Base-by-base conservation (phyloP, 2,329 filamentous ascomycete species). In the Hymenoscyphus scutula region DNA sequence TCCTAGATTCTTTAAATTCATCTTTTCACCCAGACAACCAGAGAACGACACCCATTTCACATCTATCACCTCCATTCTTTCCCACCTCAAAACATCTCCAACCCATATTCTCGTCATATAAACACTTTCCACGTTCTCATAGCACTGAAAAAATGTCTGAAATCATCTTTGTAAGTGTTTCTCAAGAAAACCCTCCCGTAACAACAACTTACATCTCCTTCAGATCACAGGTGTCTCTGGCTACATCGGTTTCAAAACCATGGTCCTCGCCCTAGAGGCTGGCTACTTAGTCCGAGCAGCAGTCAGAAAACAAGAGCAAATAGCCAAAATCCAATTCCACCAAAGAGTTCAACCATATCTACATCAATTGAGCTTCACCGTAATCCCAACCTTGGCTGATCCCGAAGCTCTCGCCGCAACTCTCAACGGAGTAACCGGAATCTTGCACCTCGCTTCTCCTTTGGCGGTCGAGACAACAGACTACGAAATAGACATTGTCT, bases 311-410 rank as follows among this genome's bases (percentile, higher is more conserved):
- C 55, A 61, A 19, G 63, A 65, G 54, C 63, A 67, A 58, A 53
- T 59, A 3, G 59, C 38, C 58, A 62, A 59, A 30, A 58, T 65
- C 34, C 19, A 65, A 48, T 61, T 55, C 19, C 61, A 64, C 60
- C 19, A 5, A 61, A 60, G 57, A 7, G 58, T 65, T 53, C 78
- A 3, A 74, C 76, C 3, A 78, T 76, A 63, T 45, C 56, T 59
- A 37, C 30, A 77, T 71, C 38, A 58, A 23, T 41, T 62, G 6
- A 45, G 64, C 51, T 68, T 54, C 34, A 53, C 55, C 29, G 37
- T 67, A 37, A 63, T 68, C 45, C 65, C 57, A 5, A 48, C 67
- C 51, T 56, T 68, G 7, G 60, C 60, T 56, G 30, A 64, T 5
- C 59, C 48, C 7, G 10, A 59, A 41, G 61, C 63, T 29, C 66